Evolutionary conservation across 192 early-diverging fungal species (phyloP).

Genomic region (Coemansia sp.): DNA sequence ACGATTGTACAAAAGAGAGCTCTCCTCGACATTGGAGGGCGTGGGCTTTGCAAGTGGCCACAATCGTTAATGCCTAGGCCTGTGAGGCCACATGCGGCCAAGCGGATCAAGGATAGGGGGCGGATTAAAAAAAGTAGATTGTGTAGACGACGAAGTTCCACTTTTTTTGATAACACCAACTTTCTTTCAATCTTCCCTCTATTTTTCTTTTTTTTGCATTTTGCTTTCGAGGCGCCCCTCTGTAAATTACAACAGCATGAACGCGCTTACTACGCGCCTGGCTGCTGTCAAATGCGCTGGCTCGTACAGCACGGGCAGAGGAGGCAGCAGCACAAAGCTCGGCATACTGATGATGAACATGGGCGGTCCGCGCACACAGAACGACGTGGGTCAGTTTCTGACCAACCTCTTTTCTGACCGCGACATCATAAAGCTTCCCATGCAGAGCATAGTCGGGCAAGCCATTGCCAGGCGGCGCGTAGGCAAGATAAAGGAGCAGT

Average conservation of each 20-base stretch:
- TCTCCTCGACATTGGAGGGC: neutral
- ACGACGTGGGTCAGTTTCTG: conserved; percentile 82
- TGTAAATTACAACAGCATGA: conserved; percentile 1
- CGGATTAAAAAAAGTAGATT: neutral
- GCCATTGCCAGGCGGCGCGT: conserved; percentile 83
- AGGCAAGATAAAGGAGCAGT: conserved; percentile 86
- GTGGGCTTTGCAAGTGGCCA: neutral
- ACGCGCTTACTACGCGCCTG: neutral
- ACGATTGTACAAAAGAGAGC: neutral
- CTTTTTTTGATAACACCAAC: neutral
- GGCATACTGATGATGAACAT: conserved; percentile 93
- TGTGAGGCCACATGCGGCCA: neutral
- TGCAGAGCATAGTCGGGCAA: conserved; percentile 71
- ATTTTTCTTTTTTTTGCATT: neutral
- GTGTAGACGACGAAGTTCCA: neutral
- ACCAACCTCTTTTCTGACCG: conserved; percentile 84
- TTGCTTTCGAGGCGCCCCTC: neutral
- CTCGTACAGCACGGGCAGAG: conserved; percentile 19
- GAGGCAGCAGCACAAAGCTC: conserved; percentile 48
- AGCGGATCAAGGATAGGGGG: neutral
- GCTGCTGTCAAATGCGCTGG: conserved; percentile 7
- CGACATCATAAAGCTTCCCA: conserved; percentile 89
- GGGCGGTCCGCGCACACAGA: conserved; percentile 82
- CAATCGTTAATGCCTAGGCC: neutral
- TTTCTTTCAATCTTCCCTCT: neutral